Conservation (phyloP, 306 rosid species). For the Hippophae rhamnoides region DNA sequence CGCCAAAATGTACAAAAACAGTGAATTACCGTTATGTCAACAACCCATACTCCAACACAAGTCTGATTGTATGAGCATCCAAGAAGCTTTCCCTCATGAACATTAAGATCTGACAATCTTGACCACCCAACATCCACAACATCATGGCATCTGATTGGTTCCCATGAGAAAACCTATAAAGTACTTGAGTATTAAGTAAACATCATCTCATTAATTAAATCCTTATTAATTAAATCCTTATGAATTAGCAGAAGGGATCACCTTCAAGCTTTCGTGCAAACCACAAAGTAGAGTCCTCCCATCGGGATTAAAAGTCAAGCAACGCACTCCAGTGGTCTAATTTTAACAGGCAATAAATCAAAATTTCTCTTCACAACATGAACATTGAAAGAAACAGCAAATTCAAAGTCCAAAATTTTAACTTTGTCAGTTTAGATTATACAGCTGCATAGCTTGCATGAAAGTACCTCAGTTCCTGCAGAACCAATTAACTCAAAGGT, state of each 20-base stretch:
- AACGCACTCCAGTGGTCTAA: constrained; percentile 93
- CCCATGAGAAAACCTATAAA: constrained; percentile 88
- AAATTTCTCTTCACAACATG: constrained; percentile 2
- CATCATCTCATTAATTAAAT: constrained; percentile 16
- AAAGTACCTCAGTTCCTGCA: constrained; percentile 88
- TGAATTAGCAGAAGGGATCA: constrained; percentile 24
- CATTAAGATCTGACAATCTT: constrained; percentile 84
- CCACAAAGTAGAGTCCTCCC: constrained; percentile 97
- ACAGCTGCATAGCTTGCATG: constrained; percentile 12
- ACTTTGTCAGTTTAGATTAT: constrained; percentile 11
- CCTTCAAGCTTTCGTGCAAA: constrained; percentile 96
- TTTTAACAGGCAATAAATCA: constrained; percentile 15
- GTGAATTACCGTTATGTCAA: constrained; percentile 78
- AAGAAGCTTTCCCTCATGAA: constrained; percentile 97
- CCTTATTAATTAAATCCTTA: constrained; percentile 13
- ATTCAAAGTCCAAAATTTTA: constrained; percentile 6
- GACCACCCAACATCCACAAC: constrained; percentile 98
- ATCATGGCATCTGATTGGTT: constrained; percentile 87
- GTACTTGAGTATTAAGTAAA: constrained; percentile 12
- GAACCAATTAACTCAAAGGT: constrained; percentile 99
- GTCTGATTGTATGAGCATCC: constrained; percentile 98
- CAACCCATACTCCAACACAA: constrained; percentile 99
- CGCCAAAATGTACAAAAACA: constrained; percentile 1
- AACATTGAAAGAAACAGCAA: background rate
- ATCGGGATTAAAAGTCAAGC: constrained; percentile 82